Conservation (phyloP, 2,329 filamentous ascomycete genomes). For the Scedosporium apiospermum region DNA sequence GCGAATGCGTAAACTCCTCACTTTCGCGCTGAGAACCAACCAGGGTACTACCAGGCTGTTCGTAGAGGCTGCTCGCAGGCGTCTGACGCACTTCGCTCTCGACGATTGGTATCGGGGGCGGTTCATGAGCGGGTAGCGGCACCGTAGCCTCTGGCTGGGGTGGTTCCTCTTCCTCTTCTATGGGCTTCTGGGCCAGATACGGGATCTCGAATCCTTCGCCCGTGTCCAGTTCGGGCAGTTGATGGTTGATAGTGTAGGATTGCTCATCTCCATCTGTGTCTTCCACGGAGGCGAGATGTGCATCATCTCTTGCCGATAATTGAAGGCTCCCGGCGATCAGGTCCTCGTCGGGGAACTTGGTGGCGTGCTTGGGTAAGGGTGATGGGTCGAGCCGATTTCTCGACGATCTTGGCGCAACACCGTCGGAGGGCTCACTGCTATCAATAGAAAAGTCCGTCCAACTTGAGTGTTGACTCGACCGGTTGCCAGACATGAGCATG, state of each 20-base stretch:
- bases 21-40: constrained; percentile 34
- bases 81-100: constrained; percentile 7
- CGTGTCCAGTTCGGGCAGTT: constrained; percentile 41
- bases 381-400: neutral
- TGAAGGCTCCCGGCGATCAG: neutral
- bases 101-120: constrained; percentile 36
- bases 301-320: neutral
- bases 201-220: constrained; percentile 40
- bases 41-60: constrained; percentile 31
- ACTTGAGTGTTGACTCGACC: constrained; percentile 44
- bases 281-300: neutral
- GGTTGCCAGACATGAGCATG: constrained; percentile 30
- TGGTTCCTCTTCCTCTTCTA: constrained; percentile 15
- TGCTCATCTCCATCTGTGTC: neutral
- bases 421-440: constrained; percentile 28
- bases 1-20: constrained; percentile 21
- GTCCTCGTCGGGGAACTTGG: neutral
- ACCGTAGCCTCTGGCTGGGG: constrained; percentile 14
- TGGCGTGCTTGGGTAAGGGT: constrained; percentile 1
- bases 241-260: constrained; percentile 17
- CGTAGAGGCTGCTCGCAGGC: constrained; percentile 8
- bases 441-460: constrained; percentile 54
- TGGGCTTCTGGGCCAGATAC: constrained; percentile 26
- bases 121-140: constrained; percentile 38
- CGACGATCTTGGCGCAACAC: neutral